phyloP scores from a whole-genome alignment of 176 grass and related monocot species.

The Hordeum vulgare region DNA sequence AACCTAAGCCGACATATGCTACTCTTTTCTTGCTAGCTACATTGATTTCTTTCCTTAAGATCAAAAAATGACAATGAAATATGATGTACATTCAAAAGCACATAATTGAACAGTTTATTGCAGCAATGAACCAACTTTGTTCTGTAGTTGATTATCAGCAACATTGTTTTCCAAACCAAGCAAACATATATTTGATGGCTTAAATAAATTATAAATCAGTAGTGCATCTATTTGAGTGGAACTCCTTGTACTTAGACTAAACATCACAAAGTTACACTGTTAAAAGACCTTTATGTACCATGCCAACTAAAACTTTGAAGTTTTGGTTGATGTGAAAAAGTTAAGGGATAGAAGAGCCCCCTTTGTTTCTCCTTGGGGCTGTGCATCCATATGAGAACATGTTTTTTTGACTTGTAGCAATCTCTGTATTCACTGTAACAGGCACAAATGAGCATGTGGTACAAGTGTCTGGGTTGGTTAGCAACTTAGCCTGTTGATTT shows the following conservation, averaged over 20 bases:
- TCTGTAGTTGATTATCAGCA: neutral
- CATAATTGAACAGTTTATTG: neutral
- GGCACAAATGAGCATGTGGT: neutral
- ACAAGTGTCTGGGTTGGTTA: neutral
- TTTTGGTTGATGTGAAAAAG: neutral
- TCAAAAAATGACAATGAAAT: neutral
- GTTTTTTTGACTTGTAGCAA: neutral
- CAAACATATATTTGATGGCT: neutral
- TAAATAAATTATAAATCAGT: neutral
- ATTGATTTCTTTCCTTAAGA: neutral
- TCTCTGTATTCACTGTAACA: neutral
- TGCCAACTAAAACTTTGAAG: neutral
- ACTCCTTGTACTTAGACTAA: neutral
- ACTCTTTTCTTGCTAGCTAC: neutral
- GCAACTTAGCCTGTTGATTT: neutral
- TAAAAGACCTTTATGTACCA: neutral
- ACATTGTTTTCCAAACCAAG: neutral
- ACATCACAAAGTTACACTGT: neutral
- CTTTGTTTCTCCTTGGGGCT: neutral
- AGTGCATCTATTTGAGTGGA: neutral
- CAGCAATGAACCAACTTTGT: neutral
- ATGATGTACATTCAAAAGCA: neutral
- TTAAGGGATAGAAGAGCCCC: neutral
- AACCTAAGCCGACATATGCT: neutral
- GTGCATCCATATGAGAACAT: neutral